Conservation (phyloP, 352 stramenopile species). For the Blastocystis hominis region DNA sequence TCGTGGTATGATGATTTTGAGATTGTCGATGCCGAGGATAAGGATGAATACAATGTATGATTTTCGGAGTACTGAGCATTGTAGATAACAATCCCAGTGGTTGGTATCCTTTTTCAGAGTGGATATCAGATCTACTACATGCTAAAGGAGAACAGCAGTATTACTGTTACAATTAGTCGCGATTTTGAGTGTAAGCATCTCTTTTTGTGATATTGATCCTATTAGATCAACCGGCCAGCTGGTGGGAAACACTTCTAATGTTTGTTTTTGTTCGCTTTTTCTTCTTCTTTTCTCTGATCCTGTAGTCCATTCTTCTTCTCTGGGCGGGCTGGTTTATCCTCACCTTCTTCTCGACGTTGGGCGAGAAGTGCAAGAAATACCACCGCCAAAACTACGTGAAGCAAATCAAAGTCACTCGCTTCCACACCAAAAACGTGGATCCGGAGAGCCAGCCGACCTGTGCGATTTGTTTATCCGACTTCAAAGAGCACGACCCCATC, state of each 20-base stretch:
- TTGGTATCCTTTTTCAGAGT: neutral
- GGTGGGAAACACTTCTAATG: neutral
- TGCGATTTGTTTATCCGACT: constrained; percentile 25
- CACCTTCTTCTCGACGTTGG: neutral
- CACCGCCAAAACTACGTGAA: constrained; percentile 1
- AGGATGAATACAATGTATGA: neutral
- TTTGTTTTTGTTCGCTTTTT: neutral
- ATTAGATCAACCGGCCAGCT: neutral
- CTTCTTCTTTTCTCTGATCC: neutral
- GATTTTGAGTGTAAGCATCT: neutral
- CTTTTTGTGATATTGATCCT: neutral
- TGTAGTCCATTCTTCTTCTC: neutral
- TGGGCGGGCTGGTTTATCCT: neutral
- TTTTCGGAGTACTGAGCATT: neutral
- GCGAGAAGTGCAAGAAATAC: neutral
- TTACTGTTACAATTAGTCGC: neutral
- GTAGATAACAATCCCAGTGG: constrained; percentile 32
- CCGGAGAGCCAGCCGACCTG: neutral
- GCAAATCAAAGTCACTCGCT: neutral
- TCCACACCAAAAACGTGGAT: neutral
- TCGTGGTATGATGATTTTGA: neutral
- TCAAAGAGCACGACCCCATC: constrained; percentile 31
- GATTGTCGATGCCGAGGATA: neutral
- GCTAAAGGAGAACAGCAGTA: neutral
- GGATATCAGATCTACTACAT: neutral